Base-by-base conservation (phyloP, 192 early-diverging fungal genomes). In the Rhizoclosmatium globosum region DNA sequence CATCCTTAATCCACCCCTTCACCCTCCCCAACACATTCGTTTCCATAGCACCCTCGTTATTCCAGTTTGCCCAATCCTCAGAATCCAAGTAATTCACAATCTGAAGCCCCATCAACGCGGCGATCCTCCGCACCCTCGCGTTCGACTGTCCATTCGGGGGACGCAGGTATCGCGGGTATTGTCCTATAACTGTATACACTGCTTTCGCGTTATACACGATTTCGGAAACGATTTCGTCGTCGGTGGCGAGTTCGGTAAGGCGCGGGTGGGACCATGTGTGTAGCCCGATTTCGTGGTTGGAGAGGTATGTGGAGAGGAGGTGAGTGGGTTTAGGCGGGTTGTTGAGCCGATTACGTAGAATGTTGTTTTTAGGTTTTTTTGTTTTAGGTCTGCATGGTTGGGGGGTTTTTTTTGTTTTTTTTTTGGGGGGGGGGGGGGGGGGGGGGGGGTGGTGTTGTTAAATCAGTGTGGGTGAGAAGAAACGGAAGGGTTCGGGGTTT, bases 221-320 rank as follows among this genome's bases (percentile, higher is more conserved):
- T 79, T 94, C 92, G 65, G 89, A 89, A 57, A 92, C 78, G 15
- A 68, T 47, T 87, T 90, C 65, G 91, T 92, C n/a, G 90, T 89
- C 66, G 87, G 64, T 2, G 85, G 90, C 89, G 53, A 91, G 68
- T 7, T 86, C 80, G 23, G 92, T 93, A 2, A 89, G 65, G 2
- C 81, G 80, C 41, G 79, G 74, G 65, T 93, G 92, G 23, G 89
- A 81, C 89, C 90, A 92, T 2, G 85, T 91, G 62, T 84, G 85
- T 31, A 81, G 43, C 65, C 65, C 65, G 39, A 68, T 87, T 13
- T 84, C 74, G 61, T 89, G 87, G 13, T 88, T 88, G 3, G 81
- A 86, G 3, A 69, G 62, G 53, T 83, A 86, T 53, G 83, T 82
- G 21, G 79, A 77, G 77, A 84, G 76, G 45, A 90, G 44, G 82